phyloP scores from a whole-genome alignment of 805 yeast genomes.

The Metschnikowia picachoensis region DNA sequence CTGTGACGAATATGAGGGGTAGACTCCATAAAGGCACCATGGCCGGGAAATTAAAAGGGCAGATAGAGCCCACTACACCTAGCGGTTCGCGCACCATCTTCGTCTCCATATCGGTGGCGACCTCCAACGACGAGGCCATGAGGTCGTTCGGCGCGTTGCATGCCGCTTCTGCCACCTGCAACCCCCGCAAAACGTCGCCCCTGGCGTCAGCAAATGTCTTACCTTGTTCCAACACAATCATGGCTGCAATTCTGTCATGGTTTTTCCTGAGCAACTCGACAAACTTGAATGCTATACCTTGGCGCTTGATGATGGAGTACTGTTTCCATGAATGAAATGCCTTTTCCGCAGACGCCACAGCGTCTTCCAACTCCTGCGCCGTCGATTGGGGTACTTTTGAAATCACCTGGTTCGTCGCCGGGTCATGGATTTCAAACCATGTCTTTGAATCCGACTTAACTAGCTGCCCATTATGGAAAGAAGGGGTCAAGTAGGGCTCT shows the following conservation, averaged over 20 bases:
- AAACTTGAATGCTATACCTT: constrained; percentile 66
- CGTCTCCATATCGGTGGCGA: constrained; percentile 72
- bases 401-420: constrained; percentile 66
- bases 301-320: constrained; percentile 59
- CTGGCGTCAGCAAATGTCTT: constrained; percentile 71
- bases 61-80: constrained; percentile 74
- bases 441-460: constrained; percentile 44
- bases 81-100: constrained; percentile 70
- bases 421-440: constrained; percentile 72
- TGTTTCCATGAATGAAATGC: constrained; percentile 61
- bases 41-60: constrained; percentile 82
- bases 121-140: constrained; percentile 62
- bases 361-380: constrained; percentile 57
- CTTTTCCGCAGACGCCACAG: constrained; percentile 58
- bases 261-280: constrained; percentile 60
- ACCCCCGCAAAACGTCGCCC: constrained; percentile 71
- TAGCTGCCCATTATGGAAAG: constrained; percentile 49
- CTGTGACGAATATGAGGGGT: constrained; percentile 52
- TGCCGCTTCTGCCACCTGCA: constrained; percentile 76
- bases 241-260: constrained; percentile 64
- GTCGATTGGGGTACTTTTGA: constrained; percentile 72
- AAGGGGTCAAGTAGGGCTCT: constrained; percentile 49
- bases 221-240: constrained; percentile 52
- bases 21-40: constrained; percentile 71
- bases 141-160: constrained; percentile 62